Evolutionary conservation across 805 yeast genomes (phyloP), one percentile per base, ranked within the genome.

Genomic region (Nakazawaea holstii): DNA sequence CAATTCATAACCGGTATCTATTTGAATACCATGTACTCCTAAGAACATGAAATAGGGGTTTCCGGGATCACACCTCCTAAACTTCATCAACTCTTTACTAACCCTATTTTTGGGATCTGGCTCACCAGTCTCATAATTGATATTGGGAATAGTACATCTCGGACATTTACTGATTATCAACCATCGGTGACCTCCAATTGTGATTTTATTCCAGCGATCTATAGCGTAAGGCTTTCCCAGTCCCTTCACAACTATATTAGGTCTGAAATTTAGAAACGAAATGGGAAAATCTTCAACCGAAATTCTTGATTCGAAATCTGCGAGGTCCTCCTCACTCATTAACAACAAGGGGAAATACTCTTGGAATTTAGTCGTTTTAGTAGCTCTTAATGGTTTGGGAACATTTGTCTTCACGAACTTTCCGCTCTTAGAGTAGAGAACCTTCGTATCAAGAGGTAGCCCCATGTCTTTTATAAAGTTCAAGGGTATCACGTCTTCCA

Each of bases 311-410:
- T 52, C 51, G 27, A 61, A 40, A 29, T 45, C 50, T 6, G 46
- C 52, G 30, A 54, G 41, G 20, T 60, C 59, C 36, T 54, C 61
- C 27, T 50, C 49, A 4, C 61, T 55, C 35, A 58, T 50, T 48
- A 62, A 41, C 27, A 64, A 39, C 20, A 61, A 32, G 1, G 68
- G 67, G 43, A 51, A 64, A 37, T 62, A 62, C 41, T 61, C 67
- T 39, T 64, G 68, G 42, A 62, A 62, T 24, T 53, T 41, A 1
- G 67, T 59, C 8, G 33, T 33, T 35, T 56, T 50, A 10, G 26
- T 15, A 26, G 37, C 43, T 9, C 37, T 45, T 24, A 51, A 15
- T 2, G 46, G 44, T 29, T 29, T 13, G 7, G 63, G 66, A 2
- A 59, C 50, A 11, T 61, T 59, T 17, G 57, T 49, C 28, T 50